A percentile compares a stretch with the other conserved stretches of the same genome.
Conservation (phyloP, 1,284 basidiomycete genomes). For the Rhodofomes roseus region DNA sequence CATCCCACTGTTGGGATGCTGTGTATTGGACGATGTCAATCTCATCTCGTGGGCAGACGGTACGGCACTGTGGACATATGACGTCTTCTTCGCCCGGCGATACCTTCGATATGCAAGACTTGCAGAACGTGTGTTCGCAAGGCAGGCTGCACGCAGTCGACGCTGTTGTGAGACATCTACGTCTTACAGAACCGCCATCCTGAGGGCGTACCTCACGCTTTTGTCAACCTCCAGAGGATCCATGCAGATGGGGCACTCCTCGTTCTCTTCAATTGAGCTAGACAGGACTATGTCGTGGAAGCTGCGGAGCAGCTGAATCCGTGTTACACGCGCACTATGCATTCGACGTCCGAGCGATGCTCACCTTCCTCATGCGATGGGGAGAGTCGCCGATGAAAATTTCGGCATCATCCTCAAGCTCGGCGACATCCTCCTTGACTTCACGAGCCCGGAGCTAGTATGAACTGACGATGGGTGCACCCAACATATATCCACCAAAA, state of each 20-base stretch:
- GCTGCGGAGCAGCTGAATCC: constrained; percentile 37
- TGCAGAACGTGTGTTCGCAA: constrained; percentile 43
- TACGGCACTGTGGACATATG: constrained; percentile 41
- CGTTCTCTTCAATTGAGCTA: constrained; percentile 38
- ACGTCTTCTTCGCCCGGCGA: constrained; percentile 24
- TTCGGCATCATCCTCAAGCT: constrained; percentile 28
- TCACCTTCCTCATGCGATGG: constrained; percentile 40
- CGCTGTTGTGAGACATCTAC: neutral
- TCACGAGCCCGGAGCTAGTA: constrained; percentile 36
- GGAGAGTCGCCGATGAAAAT: constrained; percentile 30
- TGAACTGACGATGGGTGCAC: neutral
- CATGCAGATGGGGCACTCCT: constrained; percentile 44
- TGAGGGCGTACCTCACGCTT: constrained; percentile 24
- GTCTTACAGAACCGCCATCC: neutral
- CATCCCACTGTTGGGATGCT: constrained; percentile 47
- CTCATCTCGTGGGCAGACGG: constrained; percentile 29
- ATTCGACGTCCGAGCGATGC: neutral
- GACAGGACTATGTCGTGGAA: constrained; percentile 39
- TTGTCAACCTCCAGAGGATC: constrained; percentile 34
- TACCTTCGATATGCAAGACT: constrained; percentile 32
- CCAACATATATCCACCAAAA: neutral
- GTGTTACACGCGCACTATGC: neutral
- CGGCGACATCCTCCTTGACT: constrained; percentile 35
- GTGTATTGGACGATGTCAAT: constrained; percentile 39
- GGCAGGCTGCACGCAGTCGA: constrained; percentile 27